phyloP scores from a whole-genome alignment of 345 rosid species.

The Combretum micranthum region DNA sequence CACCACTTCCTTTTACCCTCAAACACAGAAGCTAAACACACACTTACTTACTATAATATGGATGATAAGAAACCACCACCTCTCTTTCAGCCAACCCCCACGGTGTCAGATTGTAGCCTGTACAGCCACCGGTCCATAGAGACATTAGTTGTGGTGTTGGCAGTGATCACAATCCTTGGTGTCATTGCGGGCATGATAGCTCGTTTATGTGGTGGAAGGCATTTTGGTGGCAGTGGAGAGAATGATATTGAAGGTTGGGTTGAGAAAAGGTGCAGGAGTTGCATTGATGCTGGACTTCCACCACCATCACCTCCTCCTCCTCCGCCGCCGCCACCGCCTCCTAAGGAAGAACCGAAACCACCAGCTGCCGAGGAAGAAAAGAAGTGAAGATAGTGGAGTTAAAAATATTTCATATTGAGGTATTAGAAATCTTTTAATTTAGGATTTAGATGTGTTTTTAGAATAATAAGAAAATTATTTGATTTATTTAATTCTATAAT shows the following conservation, averaged over 20 bases:
- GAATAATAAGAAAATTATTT: no score
- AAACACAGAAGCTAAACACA: background rate
- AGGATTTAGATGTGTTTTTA: no score
- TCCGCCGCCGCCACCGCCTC: conserved; percentile 27
- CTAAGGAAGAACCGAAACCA: conserved; percentile 20
- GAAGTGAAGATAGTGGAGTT: conserved; percentile 23
- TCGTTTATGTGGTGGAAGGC: conserved; percentile 69
- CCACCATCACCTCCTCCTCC: conserved; percentile 24
- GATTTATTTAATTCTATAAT: no score
- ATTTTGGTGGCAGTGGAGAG: conserved; percentile 56
- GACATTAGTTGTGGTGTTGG: conserved; percentile 72
- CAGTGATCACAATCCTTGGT: conserved; percentile 62
- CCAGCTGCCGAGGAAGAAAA: conserved; percentile 34
- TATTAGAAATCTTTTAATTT: no score
- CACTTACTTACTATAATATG: background rate
- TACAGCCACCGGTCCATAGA: conserved; percentile 53
- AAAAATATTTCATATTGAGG: no score
- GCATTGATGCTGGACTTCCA: conserved; percentile 79
- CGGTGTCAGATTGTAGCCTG: conserved; percentile 18
- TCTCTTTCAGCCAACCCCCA: conserved; percentile 18
- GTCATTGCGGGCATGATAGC: conserved; percentile 74
- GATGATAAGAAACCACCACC: background rate
- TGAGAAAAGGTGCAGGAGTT: conserved; percentile 66
- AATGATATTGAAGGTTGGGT: conserved; percentile 89
- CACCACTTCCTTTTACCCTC: no score